Percentiles rank a stretch among this genome's conserved stretches.
These are phyloP conservation scores for Penicillium digitatum DNA, from an alignment of 2,329 filamentous ascomycete genomes.

Conservation along the genomic window DNA sequence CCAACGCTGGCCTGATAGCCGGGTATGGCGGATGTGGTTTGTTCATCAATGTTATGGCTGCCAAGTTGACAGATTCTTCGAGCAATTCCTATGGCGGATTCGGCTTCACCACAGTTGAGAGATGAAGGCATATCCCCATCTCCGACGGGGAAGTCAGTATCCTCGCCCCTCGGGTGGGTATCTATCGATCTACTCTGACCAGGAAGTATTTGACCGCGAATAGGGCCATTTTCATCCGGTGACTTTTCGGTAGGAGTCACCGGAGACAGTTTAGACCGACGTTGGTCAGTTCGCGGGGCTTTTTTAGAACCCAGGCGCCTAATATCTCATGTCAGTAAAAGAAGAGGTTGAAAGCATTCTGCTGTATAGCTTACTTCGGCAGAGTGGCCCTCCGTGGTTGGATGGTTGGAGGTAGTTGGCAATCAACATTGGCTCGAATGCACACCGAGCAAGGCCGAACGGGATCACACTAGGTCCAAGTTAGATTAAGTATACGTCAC, in stretches of 20 bases:
- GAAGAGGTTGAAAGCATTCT: not conserved
- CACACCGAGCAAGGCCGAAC: slow-evolving; percentile 36
- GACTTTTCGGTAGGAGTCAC: not conserved
- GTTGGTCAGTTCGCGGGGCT: not conserved
- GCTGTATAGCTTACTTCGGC: slow-evolving; percentile 9
- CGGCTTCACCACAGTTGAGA: slow-evolving; percentile 27
- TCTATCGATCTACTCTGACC: not conserved
- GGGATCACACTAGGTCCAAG: slow-evolving; percentile 28
- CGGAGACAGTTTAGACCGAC: not conserved
- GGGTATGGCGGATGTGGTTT: slow-evolving; percentile 36
- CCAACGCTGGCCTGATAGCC: slow-evolving; percentile 23
- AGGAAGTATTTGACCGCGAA: not conserved
- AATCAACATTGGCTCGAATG: slow-evolving; percentile 27
- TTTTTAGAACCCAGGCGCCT: not conserved
- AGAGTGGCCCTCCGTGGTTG: slow-evolving; percentile 1
- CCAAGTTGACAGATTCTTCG: slow-evolving; percentile 31
- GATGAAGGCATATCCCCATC: not conserved
- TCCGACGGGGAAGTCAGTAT: not conserved
- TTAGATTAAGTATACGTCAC: not conserved
- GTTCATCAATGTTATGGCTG: slow-evolving; percentile 27
- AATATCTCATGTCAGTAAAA: not conserved
- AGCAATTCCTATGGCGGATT: slow-evolving; percentile 37
- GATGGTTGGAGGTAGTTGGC: slow-evolving; percentile 8
- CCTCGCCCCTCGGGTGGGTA: not conserved
- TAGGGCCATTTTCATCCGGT: not conserved